These are phyloP conservation scores for Solanum neorickii DNA, from an alignment of 257 asterid species.

Conservation along the genomic window DNA sequence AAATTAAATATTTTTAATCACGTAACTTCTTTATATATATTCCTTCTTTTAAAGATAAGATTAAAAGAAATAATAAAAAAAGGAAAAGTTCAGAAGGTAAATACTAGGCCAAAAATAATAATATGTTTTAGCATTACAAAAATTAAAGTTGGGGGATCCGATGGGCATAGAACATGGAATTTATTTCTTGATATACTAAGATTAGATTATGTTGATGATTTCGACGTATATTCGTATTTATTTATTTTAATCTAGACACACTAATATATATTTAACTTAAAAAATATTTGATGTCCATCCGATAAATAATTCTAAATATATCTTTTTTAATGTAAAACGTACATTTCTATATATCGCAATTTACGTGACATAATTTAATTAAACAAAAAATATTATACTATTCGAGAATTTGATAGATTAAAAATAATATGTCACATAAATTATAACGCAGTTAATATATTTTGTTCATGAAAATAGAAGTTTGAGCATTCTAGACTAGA, in stretches of 20 bases:
- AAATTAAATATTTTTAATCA: background rate
- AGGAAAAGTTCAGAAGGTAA: background rate
- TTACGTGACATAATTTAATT: background rate
- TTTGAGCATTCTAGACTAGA: background rate
- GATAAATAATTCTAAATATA: background rate
- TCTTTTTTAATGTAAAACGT: background rate
- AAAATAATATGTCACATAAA: background rate
- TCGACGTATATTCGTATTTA: background rate
- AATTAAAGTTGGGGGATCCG: background rate
- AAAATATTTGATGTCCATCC: background rate
- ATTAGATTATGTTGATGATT: background rate
- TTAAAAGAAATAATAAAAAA: background rate
- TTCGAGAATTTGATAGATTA: background rate
- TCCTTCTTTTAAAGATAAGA: background rate
- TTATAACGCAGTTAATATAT: no score
- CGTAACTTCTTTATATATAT: background rate
- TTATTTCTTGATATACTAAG: background rate
- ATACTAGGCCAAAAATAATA: background rate
- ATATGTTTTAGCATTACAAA: background rate
- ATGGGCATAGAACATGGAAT: background rate
- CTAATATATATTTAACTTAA: background rate
- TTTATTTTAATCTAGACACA: background rate
- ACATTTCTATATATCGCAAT: fast-evolving
- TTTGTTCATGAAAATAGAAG: background rate
- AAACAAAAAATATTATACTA: fast-evolving